Evolutionary conservation across 176 grass and related monocot species (phyloP).

Genomic region (Bromus sterilis): DNA sequence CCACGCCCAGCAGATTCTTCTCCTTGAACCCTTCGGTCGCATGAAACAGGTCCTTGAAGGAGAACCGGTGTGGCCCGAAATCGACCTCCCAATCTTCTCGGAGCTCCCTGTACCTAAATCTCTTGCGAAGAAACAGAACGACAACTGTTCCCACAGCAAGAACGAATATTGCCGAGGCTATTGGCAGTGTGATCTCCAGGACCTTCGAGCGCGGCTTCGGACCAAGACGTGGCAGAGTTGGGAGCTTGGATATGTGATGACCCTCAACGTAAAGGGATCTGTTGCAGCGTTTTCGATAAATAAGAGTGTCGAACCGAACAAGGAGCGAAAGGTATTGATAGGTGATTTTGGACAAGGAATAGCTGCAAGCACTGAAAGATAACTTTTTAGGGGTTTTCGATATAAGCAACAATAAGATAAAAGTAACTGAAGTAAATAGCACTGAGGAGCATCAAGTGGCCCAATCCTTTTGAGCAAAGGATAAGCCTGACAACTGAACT

Average conservation of each 20-base stretch:
- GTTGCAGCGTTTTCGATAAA: no score
- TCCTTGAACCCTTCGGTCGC: constrained; percentile 13
- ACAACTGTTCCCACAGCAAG: neutral
- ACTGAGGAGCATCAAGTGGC: no score
- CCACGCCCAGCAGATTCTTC: constrained; percentile 9
- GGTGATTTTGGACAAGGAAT: no score
- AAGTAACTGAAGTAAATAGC: no score
- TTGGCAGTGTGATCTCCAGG: constrained; percentile 18
- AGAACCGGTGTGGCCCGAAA: constrained; percentile 23
- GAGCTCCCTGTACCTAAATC: constrained; percentile 13
- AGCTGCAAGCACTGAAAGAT: no score
- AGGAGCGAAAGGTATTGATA: no score
- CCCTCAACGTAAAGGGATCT: no score
- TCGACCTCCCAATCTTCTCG: constrained; percentile 32
- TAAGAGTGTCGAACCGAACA: no score
- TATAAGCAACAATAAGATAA: no score
- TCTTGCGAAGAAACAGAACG: neutral
- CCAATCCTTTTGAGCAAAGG: no score
- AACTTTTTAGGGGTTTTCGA: no score
- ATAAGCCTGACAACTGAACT: no score
- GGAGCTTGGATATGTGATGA: constrained; percentile 15
- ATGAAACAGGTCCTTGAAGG: constrained; percentile 19
- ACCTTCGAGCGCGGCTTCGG: constrained; percentile 18
- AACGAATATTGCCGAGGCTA: neutral
- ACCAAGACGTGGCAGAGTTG: constrained; percentile 12